Evolutionary conservation across 768 basidiomycete genomes (phyloP), one percentile per base, ranked within the genome.

Genomic region (Boletus tylopilopsis): DNA sequence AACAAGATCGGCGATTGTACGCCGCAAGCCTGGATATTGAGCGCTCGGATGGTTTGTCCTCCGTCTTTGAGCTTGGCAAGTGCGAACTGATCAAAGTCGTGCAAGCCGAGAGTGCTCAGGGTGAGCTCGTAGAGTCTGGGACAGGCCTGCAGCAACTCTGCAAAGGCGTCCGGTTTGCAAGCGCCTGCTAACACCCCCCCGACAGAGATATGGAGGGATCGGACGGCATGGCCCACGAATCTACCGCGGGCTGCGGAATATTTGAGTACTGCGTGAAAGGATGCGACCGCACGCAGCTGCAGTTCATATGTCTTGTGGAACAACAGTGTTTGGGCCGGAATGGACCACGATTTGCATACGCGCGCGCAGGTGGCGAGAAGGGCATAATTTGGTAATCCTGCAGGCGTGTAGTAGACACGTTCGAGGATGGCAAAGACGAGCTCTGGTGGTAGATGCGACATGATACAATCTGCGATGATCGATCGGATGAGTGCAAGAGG

Each of bases 1-100:
- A 73, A 78, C 6, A 76, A 53, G 19, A 76, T 60, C 15, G 74
- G 73, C 6, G 75, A 74, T 57, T 75, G 73, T 1, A 73, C 60
- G 37, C 73, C 71, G 46, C 68, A 74, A 0, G 50, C 37, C 12
- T 59, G 46, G 21, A 77, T 48, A 25, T 54, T 59, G 42, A 75
- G 55, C 0, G 73, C 66, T 21, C 70, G 64, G 42, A 75, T 58
- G 18, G 52, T 43, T 32, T 54, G 54, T 0, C 66, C 61, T 3
- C 47, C 46, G 15, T 57, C 34, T 16, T 55, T 47, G n/a, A 73
- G 57, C 7, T 59, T 56, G 34, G 54, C 42, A 9, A 74, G 64
- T 1, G 39, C 44, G 24, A 61, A 53, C 5, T 53, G 49, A 34
- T 60, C 59, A 24, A 73, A 61, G n/a, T 62, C 56, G 50, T 70